These are phyloP conservation scores for Raffaelea albimanens DNA, from an alignment of 2,329 filamentous ascomycete species.

Conservation along the genomic window DNA sequence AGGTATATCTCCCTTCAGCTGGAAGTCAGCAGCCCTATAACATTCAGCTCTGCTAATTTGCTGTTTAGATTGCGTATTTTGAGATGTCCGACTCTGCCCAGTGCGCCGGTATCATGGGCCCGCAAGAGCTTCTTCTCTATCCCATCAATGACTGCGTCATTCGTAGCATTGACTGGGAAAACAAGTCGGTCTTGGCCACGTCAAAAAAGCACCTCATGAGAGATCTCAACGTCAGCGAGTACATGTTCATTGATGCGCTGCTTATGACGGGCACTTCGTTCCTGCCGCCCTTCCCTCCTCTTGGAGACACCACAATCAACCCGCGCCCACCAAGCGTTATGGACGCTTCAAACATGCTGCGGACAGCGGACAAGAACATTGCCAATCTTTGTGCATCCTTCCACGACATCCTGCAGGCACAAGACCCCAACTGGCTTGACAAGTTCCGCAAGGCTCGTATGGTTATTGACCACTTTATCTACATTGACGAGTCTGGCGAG, in stretches of 20 bases:
- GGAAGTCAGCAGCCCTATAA: too few species aligned
- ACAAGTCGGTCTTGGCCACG: slow-evolving; percentile 50
- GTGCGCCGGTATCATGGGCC: slow-evolving; percentile 70
- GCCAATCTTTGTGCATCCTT: slow-evolving; percentile 66
- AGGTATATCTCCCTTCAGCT: slow-evolving; percentile 45
- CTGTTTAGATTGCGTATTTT: slow-evolving; percentile 63
- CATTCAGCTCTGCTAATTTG: neutral
- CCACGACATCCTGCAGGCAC: slow-evolving; percentile 65
- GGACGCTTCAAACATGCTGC: slow-evolving; percentile 71
- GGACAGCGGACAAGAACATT: slow-evolving; percentile 59
- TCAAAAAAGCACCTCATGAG: slow-evolving; percentile 63
- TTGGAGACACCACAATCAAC: slow-evolving; percentile 51
- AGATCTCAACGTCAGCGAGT: slow-evolving; percentile 54
- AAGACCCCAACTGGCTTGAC: slow-evolving; percentile 68
- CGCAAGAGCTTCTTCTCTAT: slow-evolving; percentile 78
- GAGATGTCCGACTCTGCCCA: slow-evolving; percentile 57
- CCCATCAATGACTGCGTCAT: slow-evolving; percentile 71
- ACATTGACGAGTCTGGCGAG: slow-evolving; percentile 68
- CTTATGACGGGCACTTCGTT: slow-evolving; percentile 78
- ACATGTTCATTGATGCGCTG: slow-evolving; percentile 74
- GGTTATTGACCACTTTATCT: slow-evolving; percentile 79
- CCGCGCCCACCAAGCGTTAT: slow-evolving; percentile 53
- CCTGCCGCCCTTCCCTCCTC: slow-evolving; percentile 67
- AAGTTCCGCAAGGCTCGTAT: slow-evolving; percentile 80
- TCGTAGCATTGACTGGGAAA: slow-evolving; percentile 56